Evolutionary conservation across 176 grass and related monocot genomes (phyloP).

Genomic region (Paspalum vaginatum): DNA sequence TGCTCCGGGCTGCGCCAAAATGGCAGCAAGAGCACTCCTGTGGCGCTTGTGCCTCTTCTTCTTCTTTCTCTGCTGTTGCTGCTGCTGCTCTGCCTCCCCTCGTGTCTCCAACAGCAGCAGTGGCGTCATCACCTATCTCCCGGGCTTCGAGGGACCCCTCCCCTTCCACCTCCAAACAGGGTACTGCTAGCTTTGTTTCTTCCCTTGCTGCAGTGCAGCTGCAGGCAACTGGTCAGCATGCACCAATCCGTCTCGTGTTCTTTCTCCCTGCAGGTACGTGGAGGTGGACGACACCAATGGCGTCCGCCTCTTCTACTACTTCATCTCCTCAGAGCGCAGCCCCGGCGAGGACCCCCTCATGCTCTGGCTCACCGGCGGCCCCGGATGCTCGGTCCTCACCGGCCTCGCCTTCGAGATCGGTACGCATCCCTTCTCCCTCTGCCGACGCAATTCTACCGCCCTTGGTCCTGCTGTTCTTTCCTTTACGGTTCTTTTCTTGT

Average conservation of each 20-base stretch:
- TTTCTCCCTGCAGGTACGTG: conserved; percentile 31
- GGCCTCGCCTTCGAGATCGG: conserved; percentile 61
- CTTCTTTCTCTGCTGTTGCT: neutral
- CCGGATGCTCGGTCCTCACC: conserved; percentile 61
- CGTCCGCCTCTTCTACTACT: conserved; percentile 69
- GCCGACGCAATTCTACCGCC: too few relatives aligned
- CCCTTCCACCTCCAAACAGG: conserved; percentile 49
- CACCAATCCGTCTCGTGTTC: too few relatives aligned
- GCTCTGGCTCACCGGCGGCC: conserved; percentile 63
- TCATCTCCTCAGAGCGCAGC: conserved; percentile 46
- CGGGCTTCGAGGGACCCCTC: conserved; percentile 33
- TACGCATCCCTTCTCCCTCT: neutral
- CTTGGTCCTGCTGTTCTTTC: too few relatives aligned
- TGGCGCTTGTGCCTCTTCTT: neutral
- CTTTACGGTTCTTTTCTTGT: too few relatives aligned
- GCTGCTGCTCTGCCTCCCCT: neutral
- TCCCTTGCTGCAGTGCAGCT: too few relatives aligned
- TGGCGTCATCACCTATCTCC: conserved; percentile 29
- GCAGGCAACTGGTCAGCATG: too few relatives aligned
- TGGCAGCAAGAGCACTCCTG: neutral
- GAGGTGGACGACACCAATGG: conserved; percentile 44
- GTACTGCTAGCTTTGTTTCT: neutral
- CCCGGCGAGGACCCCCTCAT: conserved; percentile 49
- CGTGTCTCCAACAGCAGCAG: neutral
- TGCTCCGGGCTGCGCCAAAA: neutral